Evolutionary conservation across 2,329 filamentous ascomycete species (phyloP), one percentile per base, ranked within the genome.

Genomic region (Nemania sp.): DNA sequence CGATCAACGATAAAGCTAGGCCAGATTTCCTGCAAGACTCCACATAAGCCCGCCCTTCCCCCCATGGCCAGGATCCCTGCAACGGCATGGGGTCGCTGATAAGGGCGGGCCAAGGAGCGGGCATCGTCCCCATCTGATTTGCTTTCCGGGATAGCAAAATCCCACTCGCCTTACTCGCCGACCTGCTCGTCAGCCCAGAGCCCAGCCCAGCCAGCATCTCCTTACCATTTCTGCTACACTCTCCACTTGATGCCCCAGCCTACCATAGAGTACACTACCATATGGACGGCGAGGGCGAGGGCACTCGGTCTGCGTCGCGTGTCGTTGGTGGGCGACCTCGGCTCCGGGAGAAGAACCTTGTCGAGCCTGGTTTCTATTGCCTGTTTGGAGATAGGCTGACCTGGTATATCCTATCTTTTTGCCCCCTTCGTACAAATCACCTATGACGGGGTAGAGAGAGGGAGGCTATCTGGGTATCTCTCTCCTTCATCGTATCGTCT

Each of bases 51-150:
- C n/a, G n/a, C n/a, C n/a, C n/a, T n/a, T n/a, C n/a, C n/a, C n/a
- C 11, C 35, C 35, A 49, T 29, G 18, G 21, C 47, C 34, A 51
- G 17, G 32, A 47, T 46, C 50, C 51, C 60, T 47, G 42, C 25
- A 39, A 37, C 29, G 21, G 32, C 45, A 51, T 52, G 40, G 47
- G 47, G 46, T 54, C 47, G 4, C 49, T 66, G 67, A 69, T 69
- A 69, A 69, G 65, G 54, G 54, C 62, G 53, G 51, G 47, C 32
- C 48, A 39, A 35, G 46, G 46, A 40, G 48, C 35, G 47, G 50
- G 34, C 60, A 67, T 69, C 68, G 66, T 68, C n/a, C 63, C 51
- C 67, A 69, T 68, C 49, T 64, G 60, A 71, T 69, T 69, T 67
- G 60, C 52, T 63, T 52, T 34, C 43, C 12, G 40, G 18, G 54